A percentile compares a stretch with the other conserved stretches of the same genome.
Conservation (phyloP, 371 early-diverging fungal genomes). For the Apophysomyces variabilis region DNA sequence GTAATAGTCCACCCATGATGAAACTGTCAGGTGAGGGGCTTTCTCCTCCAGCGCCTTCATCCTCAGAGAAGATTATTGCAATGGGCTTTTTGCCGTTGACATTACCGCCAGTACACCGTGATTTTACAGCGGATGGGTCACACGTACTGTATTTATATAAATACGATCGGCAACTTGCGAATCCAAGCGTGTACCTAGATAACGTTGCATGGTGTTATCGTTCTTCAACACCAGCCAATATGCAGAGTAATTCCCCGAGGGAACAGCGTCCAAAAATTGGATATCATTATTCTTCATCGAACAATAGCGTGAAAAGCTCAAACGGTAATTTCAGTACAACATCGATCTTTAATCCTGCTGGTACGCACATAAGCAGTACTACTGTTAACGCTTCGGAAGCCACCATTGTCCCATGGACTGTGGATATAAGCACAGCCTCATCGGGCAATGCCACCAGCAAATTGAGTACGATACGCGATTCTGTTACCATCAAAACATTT, state of each 20-base stretch:
- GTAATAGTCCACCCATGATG: background rate
- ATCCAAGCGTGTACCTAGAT: slow-evolving; percentile 55
- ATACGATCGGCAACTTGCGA: slow-evolving; percentile 55
- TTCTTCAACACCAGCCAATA: slow-evolving; percentile 46
- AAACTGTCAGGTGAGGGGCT: slow-evolving; percentile 7
- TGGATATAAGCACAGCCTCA: background rate
- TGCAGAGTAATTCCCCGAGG: slow-evolving; percentile 16
- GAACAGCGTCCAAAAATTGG: slow-evolving; percentile 16
- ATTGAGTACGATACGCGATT: slow-evolving; percentile 54
- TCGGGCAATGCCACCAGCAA: slow-evolving; percentile 32
- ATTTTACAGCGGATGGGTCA: slow-evolving; percentile 65
- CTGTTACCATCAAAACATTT: slow-evolving; percentile 54
- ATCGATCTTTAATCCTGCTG: slow-evolving; percentile 12
- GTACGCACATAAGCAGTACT: slow-evolving; percentile 1
- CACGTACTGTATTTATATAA: slow-evolving; percentile 71
- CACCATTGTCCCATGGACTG: background rate
- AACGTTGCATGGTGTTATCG: slow-evolving; percentile 40
- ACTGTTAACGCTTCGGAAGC: slow-evolving; percentile 14
- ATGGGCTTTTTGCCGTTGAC: slow-evolving; percentile 70
- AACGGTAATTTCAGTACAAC: slow-evolving; percentile 20
- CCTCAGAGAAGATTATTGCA: slow-evolving; percentile 48
- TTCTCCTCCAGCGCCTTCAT: slow-evolving; percentile 16
- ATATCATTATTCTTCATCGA: slow-evolving; percentile 29
- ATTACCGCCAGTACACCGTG: slow-evolving; percentile 52
- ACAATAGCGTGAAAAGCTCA: slow-evolving; percentile 26